A percentile compares a stretch with the other conserved stretches of the same genome.
Evolutionary conservation across 192 early-diverging fungal species (phyloP).

Genomic region (Cetraspora pellucida): DNA sequence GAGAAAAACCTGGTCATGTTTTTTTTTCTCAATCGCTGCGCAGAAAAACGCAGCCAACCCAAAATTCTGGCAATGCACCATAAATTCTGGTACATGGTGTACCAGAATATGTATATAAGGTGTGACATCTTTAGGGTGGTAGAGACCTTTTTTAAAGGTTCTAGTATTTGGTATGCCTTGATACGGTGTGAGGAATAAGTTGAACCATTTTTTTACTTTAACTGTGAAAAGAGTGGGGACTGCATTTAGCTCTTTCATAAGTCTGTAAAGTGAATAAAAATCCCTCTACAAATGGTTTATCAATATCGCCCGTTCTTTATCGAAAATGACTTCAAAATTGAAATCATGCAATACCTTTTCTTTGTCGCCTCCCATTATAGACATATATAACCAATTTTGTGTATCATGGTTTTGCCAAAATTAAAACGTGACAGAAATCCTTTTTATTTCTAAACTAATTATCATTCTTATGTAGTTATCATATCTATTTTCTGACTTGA

Average conservation of each 20-base stretch:
- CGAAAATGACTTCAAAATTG: background rate
- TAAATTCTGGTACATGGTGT: too few species aligned
- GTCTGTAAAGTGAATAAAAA: background rate
- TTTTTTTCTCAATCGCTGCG: too few species aligned
- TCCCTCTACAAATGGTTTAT: background rate
- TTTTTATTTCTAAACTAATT: background rate
- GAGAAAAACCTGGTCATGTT: too few species aligned
- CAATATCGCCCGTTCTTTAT: background rate
- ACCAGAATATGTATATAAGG: background rate
- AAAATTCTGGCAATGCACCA: too few species aligned
- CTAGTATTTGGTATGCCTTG: background rate
- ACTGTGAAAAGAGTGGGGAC: background rate
- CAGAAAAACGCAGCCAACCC: too few species aligned
- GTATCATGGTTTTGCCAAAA: background rate
- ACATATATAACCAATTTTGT: background rate
- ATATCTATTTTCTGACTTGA: background rate
- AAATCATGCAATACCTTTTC: background rate
- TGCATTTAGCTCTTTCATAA: background rate
- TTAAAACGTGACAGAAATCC: background rate
- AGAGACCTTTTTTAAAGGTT: slow-evolving; percentile 6
- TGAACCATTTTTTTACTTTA: background rate
- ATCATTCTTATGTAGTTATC: background rate
- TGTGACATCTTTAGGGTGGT: background rate
- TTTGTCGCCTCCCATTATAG: background rate
- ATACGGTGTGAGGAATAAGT: background rate